Conservation (phyloP, 1,284 basidiomycete species). For the Malassezia dermatis region DNA sequence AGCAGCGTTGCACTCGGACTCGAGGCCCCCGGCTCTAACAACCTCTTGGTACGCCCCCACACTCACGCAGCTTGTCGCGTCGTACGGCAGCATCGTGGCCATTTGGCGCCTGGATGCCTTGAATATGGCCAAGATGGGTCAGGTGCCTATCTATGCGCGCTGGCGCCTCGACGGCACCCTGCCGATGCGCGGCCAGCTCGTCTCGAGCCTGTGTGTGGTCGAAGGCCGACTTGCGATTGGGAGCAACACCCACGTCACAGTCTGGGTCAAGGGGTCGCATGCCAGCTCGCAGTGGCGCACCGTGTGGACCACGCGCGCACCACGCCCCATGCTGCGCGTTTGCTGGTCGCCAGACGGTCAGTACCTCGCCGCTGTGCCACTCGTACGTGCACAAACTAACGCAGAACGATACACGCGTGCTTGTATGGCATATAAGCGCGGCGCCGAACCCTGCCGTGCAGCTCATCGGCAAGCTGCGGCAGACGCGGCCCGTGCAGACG, state of each 20-base stretch:
- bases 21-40: constrained; percentile 4
- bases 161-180: constrained; percentile 14
- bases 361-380: constrained; percentile 8
- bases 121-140: neutral
- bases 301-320: neutral
- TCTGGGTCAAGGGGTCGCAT: neutral
- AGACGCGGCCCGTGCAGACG: constrained; percentile 6
- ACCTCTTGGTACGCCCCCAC: neutral
- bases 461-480: constrained; percentile 1
- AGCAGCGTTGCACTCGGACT: constrained; percentile 11
- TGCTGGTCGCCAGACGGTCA: constrained; percentile 13
- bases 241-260: constrained; percentile 1
- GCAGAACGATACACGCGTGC: constrained; percentile 9
- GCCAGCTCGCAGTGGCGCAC: neutral
- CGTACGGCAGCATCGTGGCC: constrained; percentile 9
- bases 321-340: constrained; percentile 7
- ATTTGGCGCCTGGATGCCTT: constrained; percentile 11
- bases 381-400: neutral
- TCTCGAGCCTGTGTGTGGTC: constrained; percentile 1
- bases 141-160: constrained; percentile 7
- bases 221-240: constrained; percentile 7
- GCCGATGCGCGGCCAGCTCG: constrained; percentile 6
- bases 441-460: neutral
- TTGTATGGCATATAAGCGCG: constrained; percentile 1
- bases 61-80: constrained; percentile 9